These are phyloP conservation scores for Chrysoporthe puriensis DNA, from an alignment of 2,329 filamentous ascomycete species.

Conservation along the genomic window DNA sequence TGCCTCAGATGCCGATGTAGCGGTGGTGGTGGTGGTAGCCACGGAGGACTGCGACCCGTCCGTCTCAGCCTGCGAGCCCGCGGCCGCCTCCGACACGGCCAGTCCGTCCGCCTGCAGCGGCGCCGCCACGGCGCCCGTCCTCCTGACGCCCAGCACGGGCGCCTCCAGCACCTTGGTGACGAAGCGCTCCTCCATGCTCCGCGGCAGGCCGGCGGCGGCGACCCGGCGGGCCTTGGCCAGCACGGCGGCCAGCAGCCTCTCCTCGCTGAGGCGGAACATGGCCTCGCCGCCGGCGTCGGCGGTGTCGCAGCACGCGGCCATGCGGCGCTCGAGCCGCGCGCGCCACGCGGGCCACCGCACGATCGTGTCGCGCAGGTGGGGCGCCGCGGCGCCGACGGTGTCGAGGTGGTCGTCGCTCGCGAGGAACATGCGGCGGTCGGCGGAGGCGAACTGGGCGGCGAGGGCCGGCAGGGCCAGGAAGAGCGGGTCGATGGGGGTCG, in stretches of 20 bases:
- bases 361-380: conserved; percentile 63
- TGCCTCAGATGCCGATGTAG: conserved; percentile 39
- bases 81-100: conserved; percentile 33
- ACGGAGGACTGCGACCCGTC: conserved; percentile 48
- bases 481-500: conserved; percentile 80
- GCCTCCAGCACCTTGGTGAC: conserved; percentile 75
- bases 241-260: conserved; percentile 69
- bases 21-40: conserved; percentile 39
- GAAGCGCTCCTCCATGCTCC: conserved; percentile 84
- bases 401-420: conserved; percentile 75
- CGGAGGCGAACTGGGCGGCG: conserved; percentile 43
- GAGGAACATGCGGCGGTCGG: conserved; percentile 66
- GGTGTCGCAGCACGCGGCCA: conserved; percentile 75
- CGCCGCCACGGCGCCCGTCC: conserved; percentile 38
- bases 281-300: conserved; percentile 82
- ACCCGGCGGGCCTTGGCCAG: conserved; percentile 73
- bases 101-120: conserved; percentile 39
- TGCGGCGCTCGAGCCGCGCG: conserved; percentile 62
- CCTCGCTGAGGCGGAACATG: conserved; percentile 80
- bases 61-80: conserved; percentile 11
- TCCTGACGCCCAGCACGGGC: conserved; percentile 71
- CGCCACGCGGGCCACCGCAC: conserved; percentile 48
- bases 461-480: conserved; percentile 83
- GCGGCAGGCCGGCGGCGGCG: conserved; percentile 67
- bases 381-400: conserved; percentile 55